Evolutionary conservation across 1,284 basidiomycete genomes (phyloP).

Genomic region (Leucoagaricus sp.): DNA sequence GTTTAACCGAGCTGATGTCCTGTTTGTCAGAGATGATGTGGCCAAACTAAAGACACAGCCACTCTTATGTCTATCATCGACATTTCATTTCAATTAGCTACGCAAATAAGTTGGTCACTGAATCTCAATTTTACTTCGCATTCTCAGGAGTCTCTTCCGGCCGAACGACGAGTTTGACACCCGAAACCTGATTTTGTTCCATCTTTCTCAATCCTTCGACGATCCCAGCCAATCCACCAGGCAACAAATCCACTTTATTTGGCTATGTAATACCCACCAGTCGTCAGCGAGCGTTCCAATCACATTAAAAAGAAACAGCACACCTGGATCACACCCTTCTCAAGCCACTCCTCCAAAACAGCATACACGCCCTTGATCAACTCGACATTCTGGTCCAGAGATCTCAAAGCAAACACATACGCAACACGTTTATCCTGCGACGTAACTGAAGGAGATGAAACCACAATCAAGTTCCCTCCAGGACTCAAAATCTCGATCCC

Average conservation of each 20-base stretch:
- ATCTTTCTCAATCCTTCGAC: conserved; percentile 43
- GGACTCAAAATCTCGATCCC: conserved; percentile 23
- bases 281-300: background rate
- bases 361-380: conserved; percentile 23
- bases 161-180: conserved; percentile 47
- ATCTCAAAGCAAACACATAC: conserved; percentile 17
- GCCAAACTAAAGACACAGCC: too few species aligned
- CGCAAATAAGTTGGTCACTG: too few species aligned
- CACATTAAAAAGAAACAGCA: conserved; percentile 5
- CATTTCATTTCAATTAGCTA: too few species aligned
- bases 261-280: conserved; percentile 3
- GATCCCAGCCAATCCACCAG: conserved; percentile 47
- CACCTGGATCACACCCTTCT: conserved; percentile 39
- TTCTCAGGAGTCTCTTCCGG: conserved; percentile 41
- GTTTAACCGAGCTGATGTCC: too few species aligned
- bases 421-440: conserved; percentile 19
- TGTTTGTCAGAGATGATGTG: too few species aligned
- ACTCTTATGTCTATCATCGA: too few species aligned
- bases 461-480: conserved; percentile 21
- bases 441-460: conserved; percentile 18
- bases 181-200: conserved; percentile 45
- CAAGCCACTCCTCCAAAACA: conserved; percentile 31
- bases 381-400: conserved; percentile 22
- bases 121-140: too few species aligned
- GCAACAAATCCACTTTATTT: conserved; percentile 39